phyloP scores from a whole-genome alignment of 495 filamentous ascomycete genomes.

The Hamigera avellanea region DNA sequence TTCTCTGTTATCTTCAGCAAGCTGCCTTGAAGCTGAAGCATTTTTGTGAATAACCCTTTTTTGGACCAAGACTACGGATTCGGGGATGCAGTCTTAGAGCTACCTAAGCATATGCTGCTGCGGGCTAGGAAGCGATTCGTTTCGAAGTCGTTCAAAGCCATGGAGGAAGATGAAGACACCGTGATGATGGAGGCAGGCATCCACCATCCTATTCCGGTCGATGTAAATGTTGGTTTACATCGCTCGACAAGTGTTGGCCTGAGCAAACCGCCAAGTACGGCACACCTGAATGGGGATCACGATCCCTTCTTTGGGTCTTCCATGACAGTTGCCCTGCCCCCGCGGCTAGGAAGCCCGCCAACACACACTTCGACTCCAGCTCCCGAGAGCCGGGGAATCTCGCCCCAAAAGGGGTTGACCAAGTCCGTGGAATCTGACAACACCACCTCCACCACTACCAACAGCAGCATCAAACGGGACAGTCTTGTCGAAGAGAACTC shows the following conservation, averaged over 20 bases:
- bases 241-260: constrained; percentile 4
- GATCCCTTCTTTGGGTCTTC: constrained; percentile 17
- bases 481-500: constrained; percentile 28
- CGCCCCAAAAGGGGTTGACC: constrained; percentile 9
- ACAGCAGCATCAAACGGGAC: constrained; percentile 16
- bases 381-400: constrained; percentile 4
- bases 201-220: constrained; percentile 8
- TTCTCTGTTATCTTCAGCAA: neutral
- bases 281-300: constrained; percentile 6
- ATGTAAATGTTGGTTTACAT: constrained; percentile 3
- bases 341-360: constrained; percentile 1
- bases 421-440: constrained; percentile 17
- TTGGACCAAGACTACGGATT: neutral
- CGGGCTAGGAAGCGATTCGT: neutral
- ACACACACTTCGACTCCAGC: neutral
- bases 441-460: constrained; percentile 2
- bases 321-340: constrained; percentile 7
- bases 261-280: constrained; percentile 4
- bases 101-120: neutral
- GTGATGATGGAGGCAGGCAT: constrained; percentile 26
- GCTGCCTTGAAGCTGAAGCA: neutral
- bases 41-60: neutral
- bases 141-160: constrained; percentile 5
- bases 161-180: constrained; percentile 30
- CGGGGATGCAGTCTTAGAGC: constrained; percentile 1